Evolutionary conservation across 2,329 filamentous ascomycete species (phyloP), one percentile per base, ranked within the genome.

Genomic region (Colletotrichum tanaceti): DNA sequence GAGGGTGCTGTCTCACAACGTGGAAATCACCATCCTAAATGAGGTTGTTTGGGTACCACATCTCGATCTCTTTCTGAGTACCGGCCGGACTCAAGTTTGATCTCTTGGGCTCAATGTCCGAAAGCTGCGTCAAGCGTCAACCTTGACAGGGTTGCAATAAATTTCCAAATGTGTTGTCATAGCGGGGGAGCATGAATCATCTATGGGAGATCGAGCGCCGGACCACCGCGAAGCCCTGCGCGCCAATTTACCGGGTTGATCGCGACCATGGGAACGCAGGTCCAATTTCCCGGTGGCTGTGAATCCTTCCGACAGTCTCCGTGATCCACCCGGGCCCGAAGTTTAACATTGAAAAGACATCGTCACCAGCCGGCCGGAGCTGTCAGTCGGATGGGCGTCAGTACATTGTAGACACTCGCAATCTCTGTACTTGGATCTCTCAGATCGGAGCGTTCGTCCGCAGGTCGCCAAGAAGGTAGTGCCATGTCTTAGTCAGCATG

Each of bases 101-200:
- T 60, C 47, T 20, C 5, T 16, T 41, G 11, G 18, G 20, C 46
- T 65, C 50, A 52, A 52, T 46, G 22, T 32, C n/a, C 50, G 44
- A 41, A 52, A 54, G 24, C 53, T 65, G 57, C 55, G 62, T 65
- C 62, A 65, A 50, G 62, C 35, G 22, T 11, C 32, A 54, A 68
- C 55, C 62, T 55, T 52, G 50, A 38, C 65, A 43, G 44, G 18
- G 66, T 61, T 57, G 52, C 66, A 57, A 57, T 61, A 50, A 65
- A 53, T 65, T 65, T 52, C 66, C 66, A 68, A 55, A 20, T 22
- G 62, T 65, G 61, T 39, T 61, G 62, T 68, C 55, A 68, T 61
- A 65, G 66, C 66, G 66, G 66, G 62, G 66, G 35, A 55, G 22
- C 41, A 24, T 44, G 16, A 32, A n/a, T 43, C 24, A n/a, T 43